Evolutionary conservation across 1,139 yeast genomes (phyloP), one percentile per base, ranked within the genome.

Genomic region (Pichia sp.): DNA sequence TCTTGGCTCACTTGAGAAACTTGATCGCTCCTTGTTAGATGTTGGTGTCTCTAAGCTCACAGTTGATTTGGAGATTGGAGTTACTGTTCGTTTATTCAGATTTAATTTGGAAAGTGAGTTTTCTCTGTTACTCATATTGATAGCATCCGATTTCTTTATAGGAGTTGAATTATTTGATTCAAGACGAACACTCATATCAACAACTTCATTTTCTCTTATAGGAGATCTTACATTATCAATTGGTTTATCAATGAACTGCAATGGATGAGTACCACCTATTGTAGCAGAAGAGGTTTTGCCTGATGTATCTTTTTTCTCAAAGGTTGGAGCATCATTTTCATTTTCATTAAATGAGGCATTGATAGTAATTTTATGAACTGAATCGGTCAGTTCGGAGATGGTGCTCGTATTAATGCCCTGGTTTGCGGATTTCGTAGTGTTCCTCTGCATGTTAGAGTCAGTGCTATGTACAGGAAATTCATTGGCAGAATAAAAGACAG

Each of bases 401-500:
- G 30, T 12, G 6, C 32, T 31, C 14, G 21, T 35, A 15, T 26
- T 31, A 7, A 11, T 19, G 9, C 34, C 15, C 31, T 19, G 30
- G n/a, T n/a, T n/a, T 12, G 4, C 22, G 4, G 30, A 18, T 9
- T 37, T 31, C 14, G 21, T 35, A 15, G 18, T 31, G 11, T 31
- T 19, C 15, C 34, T 31, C 31, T 19, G 30, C 15, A 1, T 22
- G 12, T 36, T 36, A 8, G 4, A 17, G 8, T 17, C 17, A 17
- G 45, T 18, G 4, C 15, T 4, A 20, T 35, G 10, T 4, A 17
- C 10, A 10, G 41, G 46, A 10, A 47, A 40, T 20, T 47, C 50
- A 12, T 36, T 35, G 14, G 50, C 50, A 4, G 50, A 45, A 22
- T 45, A 47, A 35, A 43, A 47, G 1, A 43, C 38, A 3, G 48